Evolutionary conservation across 352 stramenopile genomes (phyloP).

Genomic region (Globisporangium nunn): DNA sequence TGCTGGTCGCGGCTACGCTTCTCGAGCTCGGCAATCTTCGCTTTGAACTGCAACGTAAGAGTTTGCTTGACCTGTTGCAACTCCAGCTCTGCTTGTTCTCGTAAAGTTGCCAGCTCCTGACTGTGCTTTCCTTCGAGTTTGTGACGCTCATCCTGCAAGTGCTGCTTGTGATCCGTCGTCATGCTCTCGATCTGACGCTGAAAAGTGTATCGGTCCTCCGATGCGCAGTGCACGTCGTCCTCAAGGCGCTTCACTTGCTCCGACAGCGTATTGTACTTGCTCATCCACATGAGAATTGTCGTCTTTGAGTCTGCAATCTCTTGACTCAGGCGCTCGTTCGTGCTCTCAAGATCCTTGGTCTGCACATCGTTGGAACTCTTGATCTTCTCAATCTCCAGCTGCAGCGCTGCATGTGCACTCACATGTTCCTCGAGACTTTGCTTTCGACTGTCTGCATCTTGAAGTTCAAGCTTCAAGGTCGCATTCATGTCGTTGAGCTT

Average conservation of each 20-base stretch:
- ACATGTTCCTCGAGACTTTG: conserved; percentile 6
- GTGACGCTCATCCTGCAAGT: conserved; percentile 3
- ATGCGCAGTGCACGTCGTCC: conserved; percentile 16
- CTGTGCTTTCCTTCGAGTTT: background rate
- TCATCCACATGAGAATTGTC: conserved; percentile 66
- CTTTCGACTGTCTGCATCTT: conserved; percentile 6
- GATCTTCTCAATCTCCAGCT: conserved; percentile 5
- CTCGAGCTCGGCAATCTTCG: conserved; percentile 10
- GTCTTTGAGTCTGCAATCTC: conserved; percentile 50
- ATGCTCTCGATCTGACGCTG: conserved; percentile 19
- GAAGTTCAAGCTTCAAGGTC: conserved; percentile 15
- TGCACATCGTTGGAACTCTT: conserved; percentile 1
- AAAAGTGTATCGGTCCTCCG: conserved; percentile 26
- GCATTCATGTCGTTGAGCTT: conserved; percentile 4
- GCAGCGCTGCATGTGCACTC: conserved; percentile 2
- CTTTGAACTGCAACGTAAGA: conserved; percentile 8
- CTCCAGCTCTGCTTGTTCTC: conserved; percentile 1
- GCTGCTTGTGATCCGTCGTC: conserved; percentile 8
- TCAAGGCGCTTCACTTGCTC: conserved; percentile 31
- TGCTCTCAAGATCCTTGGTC: conserved; percentile 3
- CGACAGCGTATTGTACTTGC: conserved; percentile 36
- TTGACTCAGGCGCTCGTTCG: conserved; percentile 9
- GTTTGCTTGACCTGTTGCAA: background rate
- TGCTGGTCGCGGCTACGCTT: background rate
- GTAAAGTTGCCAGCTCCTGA: background rate